These are phyloP conservation scores for Colletotrichum agaves DNA, from an alignment of 2,329 filamentous ascomycete species.

Conservation along the genomic window DNA sequence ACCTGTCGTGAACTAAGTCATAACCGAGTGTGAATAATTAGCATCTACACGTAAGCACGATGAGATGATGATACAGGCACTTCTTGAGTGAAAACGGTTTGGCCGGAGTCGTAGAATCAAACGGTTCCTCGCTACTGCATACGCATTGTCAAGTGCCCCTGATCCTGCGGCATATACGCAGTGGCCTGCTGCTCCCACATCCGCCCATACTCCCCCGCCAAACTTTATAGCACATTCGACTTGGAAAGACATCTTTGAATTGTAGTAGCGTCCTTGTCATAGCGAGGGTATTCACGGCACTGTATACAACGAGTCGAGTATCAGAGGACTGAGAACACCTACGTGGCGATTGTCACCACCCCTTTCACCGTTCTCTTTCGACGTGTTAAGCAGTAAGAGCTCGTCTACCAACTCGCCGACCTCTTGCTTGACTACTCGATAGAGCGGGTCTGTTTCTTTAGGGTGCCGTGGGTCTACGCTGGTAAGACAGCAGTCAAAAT, in stretches of 20 bases:
- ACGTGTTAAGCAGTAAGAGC: slow-evolving; percentile 39
- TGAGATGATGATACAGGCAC: too few species aligned
- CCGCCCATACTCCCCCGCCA: slow-evolving; percentile 49
- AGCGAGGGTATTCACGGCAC: slow-evolving; percentile 49
- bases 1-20: slow-evolving; percentile 51
- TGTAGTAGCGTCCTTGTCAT: slow-evolving; percentile 43
- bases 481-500: slow-evolving; percentile 50
- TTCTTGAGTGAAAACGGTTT: too few species aligned
- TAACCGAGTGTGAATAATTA: too few species aligned
- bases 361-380: slow-evolving; percentile 21
- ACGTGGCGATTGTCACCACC: slow-evolving; percentile 35
- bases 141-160: slow-evolving; percentile 5
- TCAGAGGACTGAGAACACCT: slow-evolving; percentile 47
- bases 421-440: slow-evolving; percentile 46
- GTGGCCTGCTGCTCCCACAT: slow-evolving; percentile 51
- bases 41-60: too few species aligned
- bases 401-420: slow-evolving; percentile 45
- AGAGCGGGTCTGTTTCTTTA: slow-evolving; percentile 47
- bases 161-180: slow-evolving; percentile 37
- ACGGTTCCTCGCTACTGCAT: not conserved
- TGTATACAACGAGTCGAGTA: slow-evolving; percentile 54
- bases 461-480: slow-evolving; percentile 39
- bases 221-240: slow-evolving; percentile 48
- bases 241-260: slow-evolving; percentile 44
- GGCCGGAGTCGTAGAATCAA: not conserved